Base-by-base conservation (phyloP, 768 basidiomycete genomes). In the Leucogyrophana mollusca region DNA sequence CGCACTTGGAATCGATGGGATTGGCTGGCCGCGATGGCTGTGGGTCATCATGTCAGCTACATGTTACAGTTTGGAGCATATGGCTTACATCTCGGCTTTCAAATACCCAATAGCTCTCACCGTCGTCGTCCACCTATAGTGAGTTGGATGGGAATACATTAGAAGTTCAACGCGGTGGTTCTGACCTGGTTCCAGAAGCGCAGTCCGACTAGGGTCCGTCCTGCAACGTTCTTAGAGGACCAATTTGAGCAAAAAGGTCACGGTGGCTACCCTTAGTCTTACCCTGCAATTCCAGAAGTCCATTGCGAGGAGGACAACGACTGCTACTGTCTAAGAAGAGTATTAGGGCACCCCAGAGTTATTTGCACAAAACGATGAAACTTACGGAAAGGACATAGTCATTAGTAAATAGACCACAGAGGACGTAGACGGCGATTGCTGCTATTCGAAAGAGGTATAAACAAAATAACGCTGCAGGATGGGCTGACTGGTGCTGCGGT, bases 251-350 rank as follows among this genome's bases (percentile, higher is more conserved):
- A 47, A 45, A n/a, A 40, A 43, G 30, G 9, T 21, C 6, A 40
- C 11, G 9, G 39, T 39, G 17, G 45, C 25, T 8, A 30, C 13
- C 9, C 33, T 7, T n/a, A 38, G 22, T 49, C 80, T 50, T 59
- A 93, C 91, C 63, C 94, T 74, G 55, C 91, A 93, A 57, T 95
- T 97, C 96, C 95, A 99, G 66, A 99, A 99, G 69, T 99, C 96
- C 81, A 95, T 87, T 0, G 94, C 89, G 20, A 99, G 80, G 13
- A 99, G 73, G 2, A 97, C 85, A 17, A 98, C 96, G 0, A 98
- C 95, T 8, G 81, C 67, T 3, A 99, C 94, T 20, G 94, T 95
- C 83, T 85, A 57, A 18, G 46, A 22, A 53, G 23, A 37, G 25
- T 23, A 42, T 34, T 38, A 17, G 14, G 30, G 18, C 34, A 44